Conservation (phyloP, 305 asterid genomes). For the Plantago lanceolata region DNA sequence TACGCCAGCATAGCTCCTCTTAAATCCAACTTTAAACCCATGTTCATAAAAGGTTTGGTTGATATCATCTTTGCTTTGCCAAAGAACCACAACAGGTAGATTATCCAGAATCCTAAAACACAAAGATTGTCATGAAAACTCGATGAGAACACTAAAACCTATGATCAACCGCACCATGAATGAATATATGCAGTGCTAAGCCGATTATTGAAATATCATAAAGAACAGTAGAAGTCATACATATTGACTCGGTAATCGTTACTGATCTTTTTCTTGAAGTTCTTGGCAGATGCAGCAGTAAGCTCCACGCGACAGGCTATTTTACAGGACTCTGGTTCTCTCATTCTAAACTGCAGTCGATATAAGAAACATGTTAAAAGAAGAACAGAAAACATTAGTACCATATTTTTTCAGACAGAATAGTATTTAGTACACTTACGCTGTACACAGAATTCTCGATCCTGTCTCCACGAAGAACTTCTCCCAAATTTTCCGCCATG, state of each 20-base stretch:
- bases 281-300: slow-evolving; percentile 33
- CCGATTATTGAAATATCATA: too few relatives aligned
- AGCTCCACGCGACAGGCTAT: slow-evolving; percentile 41
- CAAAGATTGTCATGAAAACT: background rate
- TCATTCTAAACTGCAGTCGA: slow-evolving; percentile 43
- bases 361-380: background rate
- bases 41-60: slow-evolving; percentile 33
- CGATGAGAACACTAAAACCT: background rate
- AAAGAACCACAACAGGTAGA: slow-evolving; percentile 50
- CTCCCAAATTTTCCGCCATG: slow-evolving; percentile 54
- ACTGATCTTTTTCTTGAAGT: slow-evolving; percentile 39
- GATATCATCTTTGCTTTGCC: slow-evolving; percentile 35
- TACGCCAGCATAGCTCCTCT: slow-evolving; percentile 42
- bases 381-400: background rate
- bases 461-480: slow-evolving; percentile 54
- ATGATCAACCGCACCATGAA: background rate
- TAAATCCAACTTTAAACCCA: slow-evolving; percentile 46
- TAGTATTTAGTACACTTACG: slow-evolving; percentile 36
- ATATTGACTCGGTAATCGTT: slow-evolving; percentile 51
- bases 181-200: background rate
- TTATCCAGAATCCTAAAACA: slow-evolving; percentile 44
- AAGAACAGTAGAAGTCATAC: slow-evolving; percentile 21
- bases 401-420: background rate
- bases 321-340: slow-evolving; percentile 38
- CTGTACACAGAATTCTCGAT: slow-evolving; percentile 54